Evolutionary conservation across 1,284 basidiomycete species (phyloP).

Genomic region (Cystobasidiaceae sp.): DNA sequence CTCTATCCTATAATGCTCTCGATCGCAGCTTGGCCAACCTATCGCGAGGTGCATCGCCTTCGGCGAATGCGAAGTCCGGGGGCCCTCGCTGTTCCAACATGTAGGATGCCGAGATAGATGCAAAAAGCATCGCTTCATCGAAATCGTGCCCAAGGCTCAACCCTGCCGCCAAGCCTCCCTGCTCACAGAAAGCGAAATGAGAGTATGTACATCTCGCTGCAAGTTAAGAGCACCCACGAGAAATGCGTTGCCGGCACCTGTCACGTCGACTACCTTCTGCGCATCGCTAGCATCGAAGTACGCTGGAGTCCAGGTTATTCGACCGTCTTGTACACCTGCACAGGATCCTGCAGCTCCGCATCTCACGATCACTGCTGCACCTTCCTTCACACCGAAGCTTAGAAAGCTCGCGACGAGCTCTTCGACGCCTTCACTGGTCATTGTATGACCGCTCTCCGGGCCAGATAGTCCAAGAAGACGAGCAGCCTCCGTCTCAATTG

Average conservation of each 20-base stretch:
- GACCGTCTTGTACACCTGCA: neutral
- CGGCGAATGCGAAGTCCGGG: neutral
- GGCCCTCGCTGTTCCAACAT: neutral
- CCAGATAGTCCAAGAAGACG: too few relatives aligned
- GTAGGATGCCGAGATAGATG: neutral
- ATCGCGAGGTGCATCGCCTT: neutral
- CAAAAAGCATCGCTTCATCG: neutral
- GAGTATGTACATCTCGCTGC: neutral
- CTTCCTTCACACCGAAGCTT: neutral
- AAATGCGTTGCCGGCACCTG: neutral
- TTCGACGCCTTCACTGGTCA: too few relatives aligned
- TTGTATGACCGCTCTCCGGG: too few relatives aligned
- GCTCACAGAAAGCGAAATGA: too few relatives aligned
- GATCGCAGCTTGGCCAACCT: neutral
- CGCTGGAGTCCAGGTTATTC: neutral
- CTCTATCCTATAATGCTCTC: neutral
- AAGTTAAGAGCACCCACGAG: neutral
- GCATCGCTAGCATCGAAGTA: neutral
- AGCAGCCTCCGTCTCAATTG: too few relatives aligned
- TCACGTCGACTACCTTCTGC: conserved; percentile 3
- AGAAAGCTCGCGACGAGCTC: too few relatives aligned
- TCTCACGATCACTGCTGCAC: neutral
- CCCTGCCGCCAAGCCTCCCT: neutral
- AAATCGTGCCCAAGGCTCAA: neutral
- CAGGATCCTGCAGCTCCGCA: neutral